A percentile compares a stretch with the other conserved stretches of the same genome.
These are phyloP conservation scores for Russula vinacea DNA, from an alignment of 768 basidiomycete species.

Conservation along the genomic window DNA sequence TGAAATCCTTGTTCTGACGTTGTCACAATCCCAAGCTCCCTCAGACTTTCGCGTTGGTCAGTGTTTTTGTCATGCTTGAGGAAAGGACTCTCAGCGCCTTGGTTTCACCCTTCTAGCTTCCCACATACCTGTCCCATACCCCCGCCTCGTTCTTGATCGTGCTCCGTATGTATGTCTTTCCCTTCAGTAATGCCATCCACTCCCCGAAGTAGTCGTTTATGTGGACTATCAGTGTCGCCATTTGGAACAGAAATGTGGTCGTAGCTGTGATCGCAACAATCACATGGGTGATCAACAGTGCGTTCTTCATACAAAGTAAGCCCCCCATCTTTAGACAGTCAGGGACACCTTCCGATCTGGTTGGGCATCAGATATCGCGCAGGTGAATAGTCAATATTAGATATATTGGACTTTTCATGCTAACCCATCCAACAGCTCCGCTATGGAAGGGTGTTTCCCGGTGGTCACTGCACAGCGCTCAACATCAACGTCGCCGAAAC, in stretches of 20 bases:
- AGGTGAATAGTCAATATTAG: not conserved
- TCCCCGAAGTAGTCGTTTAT: no score
- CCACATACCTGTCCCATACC: not conserved
- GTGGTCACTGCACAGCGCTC: not conserved
- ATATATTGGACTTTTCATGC: not conserved
- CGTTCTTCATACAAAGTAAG: not conserved
- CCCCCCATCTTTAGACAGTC: not conserved
- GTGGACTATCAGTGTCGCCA: not conserved
- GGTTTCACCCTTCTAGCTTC: not conserved
- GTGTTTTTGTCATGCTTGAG: not conserved
- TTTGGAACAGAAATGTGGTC: not conserved
- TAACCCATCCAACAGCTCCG: not conserved
- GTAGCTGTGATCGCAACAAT: not conserved
- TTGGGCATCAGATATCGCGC: not conserved
- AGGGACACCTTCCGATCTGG: not conserved
- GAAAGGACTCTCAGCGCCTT: not conserved
- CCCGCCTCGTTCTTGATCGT: not conserved
- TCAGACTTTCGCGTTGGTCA: not conserved
- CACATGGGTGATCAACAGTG: not conserved
- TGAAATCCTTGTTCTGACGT: not conserved
- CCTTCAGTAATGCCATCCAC: not conserved
- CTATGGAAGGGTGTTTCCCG: no score
- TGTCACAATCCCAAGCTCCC: not conserved
- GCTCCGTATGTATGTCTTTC: not conserved
- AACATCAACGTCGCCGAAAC: not conserved